These are phyloP conservation scores for Pseudopyrenochaeta lycopersici DNA, from an alignment of 2,329 filamentous ascomycete genomes.

Conservation along the genomic window DNA sequence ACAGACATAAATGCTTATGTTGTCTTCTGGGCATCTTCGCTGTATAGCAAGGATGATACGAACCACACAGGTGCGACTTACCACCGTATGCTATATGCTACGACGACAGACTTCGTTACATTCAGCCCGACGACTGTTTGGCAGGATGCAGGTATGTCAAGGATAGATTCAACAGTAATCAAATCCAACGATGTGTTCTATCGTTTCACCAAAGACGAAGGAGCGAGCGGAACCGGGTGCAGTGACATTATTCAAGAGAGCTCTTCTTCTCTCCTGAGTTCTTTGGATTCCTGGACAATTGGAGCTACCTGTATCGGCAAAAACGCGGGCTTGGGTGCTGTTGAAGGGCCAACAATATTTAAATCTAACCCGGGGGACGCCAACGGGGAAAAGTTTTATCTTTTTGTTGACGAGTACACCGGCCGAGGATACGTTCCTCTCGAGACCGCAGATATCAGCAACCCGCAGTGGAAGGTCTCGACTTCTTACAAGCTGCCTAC, in stretches of 20 bases:
- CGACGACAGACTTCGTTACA: conserved; percentile 61
- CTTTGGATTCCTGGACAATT: conserved; percentile 55
- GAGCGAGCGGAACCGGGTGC: conserved; percentile 59
- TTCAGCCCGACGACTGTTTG: conserved; percentile 60
- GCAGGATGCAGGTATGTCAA: conserved; percentile 62
- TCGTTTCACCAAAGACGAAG: conserved; percentile 66
- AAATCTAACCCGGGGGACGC: conserved; percentile 60
- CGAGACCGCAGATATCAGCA: conserved; percentile 60
- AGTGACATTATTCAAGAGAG: conserved; percentile 64
- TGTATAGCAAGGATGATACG: conserved; percentile 55
- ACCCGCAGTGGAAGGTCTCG: conserved; percentile 60
- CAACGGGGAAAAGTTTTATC: conserved; percentile 63
- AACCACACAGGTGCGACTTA: conserved; percentile 56
- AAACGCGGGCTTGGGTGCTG: conserved; percentile 58
- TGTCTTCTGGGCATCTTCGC: conserved; percentile 59
- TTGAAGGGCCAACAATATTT: conserved; percentile 64
- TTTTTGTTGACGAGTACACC: conserved; percentile 65
- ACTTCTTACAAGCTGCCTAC: conserved; percentile 57
- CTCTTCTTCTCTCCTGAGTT: conserved; percentile 54
- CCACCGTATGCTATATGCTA: conserved; percentile 63
- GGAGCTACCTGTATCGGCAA: conserved; percentile 61
- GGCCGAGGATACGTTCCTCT: conserved; percentile 64
- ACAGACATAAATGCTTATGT: conserved; percentile 53
- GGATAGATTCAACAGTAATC: conserved; percentile 64
- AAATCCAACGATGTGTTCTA: conserved; percentile 56